Evolutionary conservation across 2,329 filamentous ascomycete genomes (phyloP), one percentile per base, ranked within the genome.

Genomic region (Alternaria gansuensis): DNA sequence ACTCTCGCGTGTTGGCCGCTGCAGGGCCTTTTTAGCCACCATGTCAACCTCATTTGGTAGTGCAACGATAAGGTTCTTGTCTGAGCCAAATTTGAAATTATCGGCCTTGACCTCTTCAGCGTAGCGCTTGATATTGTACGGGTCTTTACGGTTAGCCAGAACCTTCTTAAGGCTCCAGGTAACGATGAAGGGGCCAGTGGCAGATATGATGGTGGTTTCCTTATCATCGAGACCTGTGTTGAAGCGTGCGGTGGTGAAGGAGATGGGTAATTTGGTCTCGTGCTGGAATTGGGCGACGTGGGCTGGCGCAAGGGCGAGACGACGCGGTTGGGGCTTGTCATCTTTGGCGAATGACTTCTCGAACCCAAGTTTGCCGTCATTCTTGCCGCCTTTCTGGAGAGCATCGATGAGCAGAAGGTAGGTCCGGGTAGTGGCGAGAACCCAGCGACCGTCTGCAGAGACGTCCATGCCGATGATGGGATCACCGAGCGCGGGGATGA

Each of bases 281-380:
- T 98, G 92, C 75, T 96, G 92, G 82, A 99, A 97, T 75, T 99
- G 95, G 0, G 95, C 95, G 28, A 98, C 92, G 76, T 99, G 95
- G 60, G 91, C 88, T 0, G 95, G 95, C 6, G 90, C 93, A 36
- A 99, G 85, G 11, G 90, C 92, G 10, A 99, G 87, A 67, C 95
- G 92, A 54, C 92, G 90, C 34, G 95, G 95, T 71, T 96, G 92
- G 2, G 95, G 95, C 79, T 99, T 99, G 21, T 89, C 86, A 75
- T 97, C 93, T 66, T 96, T 96, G 3, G 91, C 88, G 72, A 99
- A 99, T 0, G 92, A 83, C 76, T 91, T 93, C 79, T 99, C 93
- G 74, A 99, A 99, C 2, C 95, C 95, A n/a, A 99, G 88, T 79
- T 97, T 97, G 74, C 95, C 95, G 74, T 95, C 92, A 66, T 98